Evolutionary conservation across 495 filamentous ascomycete species (phyloP).

Genomic region (Hypoxylon lienhwacheense): DNA sequence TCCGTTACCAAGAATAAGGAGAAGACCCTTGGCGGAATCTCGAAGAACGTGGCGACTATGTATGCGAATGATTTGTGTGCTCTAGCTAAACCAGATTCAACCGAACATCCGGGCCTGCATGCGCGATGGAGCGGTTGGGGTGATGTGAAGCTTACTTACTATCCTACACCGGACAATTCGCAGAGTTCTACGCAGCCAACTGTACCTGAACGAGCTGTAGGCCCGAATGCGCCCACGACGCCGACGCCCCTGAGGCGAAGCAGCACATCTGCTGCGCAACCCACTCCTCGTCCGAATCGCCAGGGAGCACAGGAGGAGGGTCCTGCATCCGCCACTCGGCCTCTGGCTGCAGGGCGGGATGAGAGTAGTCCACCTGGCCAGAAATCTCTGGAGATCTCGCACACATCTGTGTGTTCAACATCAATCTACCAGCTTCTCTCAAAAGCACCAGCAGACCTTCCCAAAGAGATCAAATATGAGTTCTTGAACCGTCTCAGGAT

Average conservation of each 20-base stretch:
- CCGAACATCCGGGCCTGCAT: conserved; percentile 36
- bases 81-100: conserved; percentile 56
- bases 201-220: conserved; percentile 28
- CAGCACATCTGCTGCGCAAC: conserved; percentile 42
- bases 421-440: conserved; percentile 69
- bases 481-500: conserved; percentile 80
- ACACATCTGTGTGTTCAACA: conserved; percentile 60
- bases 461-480: conserved; percentile 76
- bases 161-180: conserved; percentile 40
- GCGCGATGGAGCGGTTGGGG: conserved; percentile 53
- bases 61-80: conserved; percentile 78
- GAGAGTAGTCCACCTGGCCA: conserved; percentile 54
- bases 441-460: conserved; percentile 64
- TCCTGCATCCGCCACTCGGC: conserved; percentile 35
- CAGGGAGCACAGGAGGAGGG: conserved; percentile 44
- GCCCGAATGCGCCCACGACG: conserved; percentile 41
- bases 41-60: conserved; percentile 53
- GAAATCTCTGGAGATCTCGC: conserved; percentile 71
- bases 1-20: conserved; percentile 70
- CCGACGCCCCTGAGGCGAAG: conserved; percentile 54
- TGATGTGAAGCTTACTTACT: conserved; percentile 52
- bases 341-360: conserved; percentile 46
- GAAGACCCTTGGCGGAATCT: conserved; percentile 46
- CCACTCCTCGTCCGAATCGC: conserved; percentile 42
- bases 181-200: conserved; percentile 25